Evolutionary conservation across 2,329 filamentous ascomycete species (phyloP).

Genomic region (Epichloe hybrida): DNA sequence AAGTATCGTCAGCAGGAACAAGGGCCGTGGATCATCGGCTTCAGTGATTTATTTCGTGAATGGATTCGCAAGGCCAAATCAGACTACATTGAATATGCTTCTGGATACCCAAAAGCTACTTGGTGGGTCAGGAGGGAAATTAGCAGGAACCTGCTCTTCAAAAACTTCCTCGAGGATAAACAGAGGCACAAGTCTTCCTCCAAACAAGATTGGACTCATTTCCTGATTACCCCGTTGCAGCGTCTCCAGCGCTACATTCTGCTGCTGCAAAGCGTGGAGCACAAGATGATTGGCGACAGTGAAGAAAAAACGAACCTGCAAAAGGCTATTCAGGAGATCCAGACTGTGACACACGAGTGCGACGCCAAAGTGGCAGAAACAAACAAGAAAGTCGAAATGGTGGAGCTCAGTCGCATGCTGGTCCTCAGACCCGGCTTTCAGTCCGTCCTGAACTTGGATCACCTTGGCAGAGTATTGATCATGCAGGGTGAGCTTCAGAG

Average conservation of each 20-base stretch:
- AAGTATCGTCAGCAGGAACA: slow-evolving; percentile 97
- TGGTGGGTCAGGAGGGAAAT: slow-evolving; percentile 75
- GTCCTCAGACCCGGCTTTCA: slow-evolving; percentile 80
- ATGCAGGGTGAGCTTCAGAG: slow-evolving; percentile 80
- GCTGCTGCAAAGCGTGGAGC: slow-evolving; percentile 67
- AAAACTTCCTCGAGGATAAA: slow-evolving; percentile 69
- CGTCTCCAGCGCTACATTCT: slow-evolving; percentile 82
- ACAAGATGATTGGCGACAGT: slow-evolving; percentile 69
- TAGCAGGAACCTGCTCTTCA: slow-evolving; percentile 74
- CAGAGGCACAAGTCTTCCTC: slow-evolving; percentile 66
- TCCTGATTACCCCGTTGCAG: slow-evolving; percentile 84
- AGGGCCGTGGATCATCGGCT: slow-evolving; percentile 84
- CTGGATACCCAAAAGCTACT: slow-evolving; percentile 70
- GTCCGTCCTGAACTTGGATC: slow-evolving; percentile 78
- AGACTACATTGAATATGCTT: slow-evolving; percentile 86
- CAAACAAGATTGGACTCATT: slow-evolving; percentile 86
- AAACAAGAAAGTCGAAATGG: slow-evolving; percentile 78
- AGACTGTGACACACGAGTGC: slow-evolving; percentile 75
- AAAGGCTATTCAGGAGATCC: slow-evolving; percentile 84
- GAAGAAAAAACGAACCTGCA: slow-evolving; percentile 80
- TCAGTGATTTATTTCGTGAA: slow-evolving; percentile 94
- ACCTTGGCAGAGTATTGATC: slow-evolving; percentile 83
- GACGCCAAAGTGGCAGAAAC: slow-evolving; percentile 87
- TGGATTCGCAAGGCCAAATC: slow-evolving; percentile 91
- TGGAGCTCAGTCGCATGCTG: slow-evolving; percentile 71